phyloP scores from a whole-genome alignment of 176 grass and related monocot species.

The Pharus latifolius region DNA sequence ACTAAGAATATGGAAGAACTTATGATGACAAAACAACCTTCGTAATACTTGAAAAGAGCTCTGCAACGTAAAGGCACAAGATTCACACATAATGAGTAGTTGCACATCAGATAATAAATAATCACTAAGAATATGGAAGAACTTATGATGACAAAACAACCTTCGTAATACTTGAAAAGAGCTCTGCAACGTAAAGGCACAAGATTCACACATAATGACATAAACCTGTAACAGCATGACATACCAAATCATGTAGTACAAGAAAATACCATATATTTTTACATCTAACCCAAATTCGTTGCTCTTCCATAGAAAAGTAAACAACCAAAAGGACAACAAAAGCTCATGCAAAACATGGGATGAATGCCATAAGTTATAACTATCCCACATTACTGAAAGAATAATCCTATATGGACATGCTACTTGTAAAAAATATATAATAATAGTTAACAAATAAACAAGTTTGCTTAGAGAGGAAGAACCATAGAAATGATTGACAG shows the following conservation, averaged over 20 bases:
- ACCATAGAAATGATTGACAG: constrained; percentile 14
- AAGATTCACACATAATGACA: background rate
- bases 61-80: background rate
- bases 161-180: background rate
- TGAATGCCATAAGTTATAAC: constrained; percentile 12
- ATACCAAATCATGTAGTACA: constrained; percentile 33
- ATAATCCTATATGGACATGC: constrained; percentile 36
- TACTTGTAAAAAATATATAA: constrained; percentile 32
- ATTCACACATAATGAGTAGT: no score
- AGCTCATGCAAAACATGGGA: background rate
- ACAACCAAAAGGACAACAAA: constrained; percentile 10
- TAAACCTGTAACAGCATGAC: constrained; percentile 14
- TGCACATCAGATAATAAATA: background rate
- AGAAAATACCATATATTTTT: constrained; percentile 12
- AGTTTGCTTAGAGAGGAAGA: constrained; percentile 40
- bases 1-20: background rate
- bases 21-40: no score
- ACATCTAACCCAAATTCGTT: constrained; percentile 27
- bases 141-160: no score
- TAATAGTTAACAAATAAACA: constrained; percentile 35
- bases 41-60: background rate
- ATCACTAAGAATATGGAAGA: background rate
- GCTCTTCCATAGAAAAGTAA: constrained; percentile 3
- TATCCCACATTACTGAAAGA: constrained; percentile 21
- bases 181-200: background rate